A percentile compares a stretch with the other conserved stretches of the same genome.
These are phyloP conservation scores for Pugionium dolabratum DNA, from an alignment of 345 rosid species.

Conservation along the genomic window DNA sequence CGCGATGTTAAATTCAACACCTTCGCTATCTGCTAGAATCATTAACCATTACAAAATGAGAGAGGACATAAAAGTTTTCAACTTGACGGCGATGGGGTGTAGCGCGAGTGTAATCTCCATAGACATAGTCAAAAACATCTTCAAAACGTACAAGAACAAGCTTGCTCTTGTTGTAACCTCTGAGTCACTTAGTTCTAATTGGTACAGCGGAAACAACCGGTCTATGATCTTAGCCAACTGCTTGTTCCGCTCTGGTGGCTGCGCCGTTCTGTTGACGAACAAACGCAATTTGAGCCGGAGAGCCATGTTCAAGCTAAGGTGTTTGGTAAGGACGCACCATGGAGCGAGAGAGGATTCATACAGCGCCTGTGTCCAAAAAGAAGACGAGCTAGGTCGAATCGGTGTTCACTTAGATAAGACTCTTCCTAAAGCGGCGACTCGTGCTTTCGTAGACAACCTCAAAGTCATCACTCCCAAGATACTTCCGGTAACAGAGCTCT, in stretches of 20 bases:
- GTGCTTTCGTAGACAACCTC: slow-evolving; percentile 58
- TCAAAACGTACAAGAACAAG: slow-evolving; percentile 51
- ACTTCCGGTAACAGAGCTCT: slow-evolving; percentile 50
- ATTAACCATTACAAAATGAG: slow-evolving; percentile 62
- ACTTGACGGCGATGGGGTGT: slow-evolving; percentile 76
- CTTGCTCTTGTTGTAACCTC: slow-evolving; percentile 67
- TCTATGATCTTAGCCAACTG: slow-evolving; percentile 44
- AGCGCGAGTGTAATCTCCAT: slow-evolving; percentile 60
- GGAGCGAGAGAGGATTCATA: slow-evolving; percentile 67
- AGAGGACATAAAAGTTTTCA: slow-evolving; percentile 35
- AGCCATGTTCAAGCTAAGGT: slow-evolving; percentile 57
- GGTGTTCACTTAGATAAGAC: slow-evolving; percentile 57
- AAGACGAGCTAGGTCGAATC: slow-evolving; percentile 52
- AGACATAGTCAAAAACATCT: slow-evolving; percentile 56
- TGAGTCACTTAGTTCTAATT: slow-evolving; percentile 63
- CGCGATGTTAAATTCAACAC: slow-evolving; percentile 52
- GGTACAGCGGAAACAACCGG: slow-evolving; percentile 66
- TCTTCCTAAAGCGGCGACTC: slow-evolving; percentile 58
- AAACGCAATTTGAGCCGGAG: slow-evolving; percentile 37
- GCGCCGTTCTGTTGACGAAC: slow-evolving; percentile 68
- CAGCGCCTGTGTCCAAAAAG: slow-evolving; percentile 57
- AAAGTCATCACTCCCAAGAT: slow-evolving; percentile 59
- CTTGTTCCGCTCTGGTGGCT: slow-evolving; percentile 73
- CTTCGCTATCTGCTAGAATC: slow-evolving; percentile 63
- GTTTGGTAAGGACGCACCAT: slow-evolving; percentile 55